Conservation (phyloP, 768 basidiomycete species). For the Hericium rajendrae region DNA sequence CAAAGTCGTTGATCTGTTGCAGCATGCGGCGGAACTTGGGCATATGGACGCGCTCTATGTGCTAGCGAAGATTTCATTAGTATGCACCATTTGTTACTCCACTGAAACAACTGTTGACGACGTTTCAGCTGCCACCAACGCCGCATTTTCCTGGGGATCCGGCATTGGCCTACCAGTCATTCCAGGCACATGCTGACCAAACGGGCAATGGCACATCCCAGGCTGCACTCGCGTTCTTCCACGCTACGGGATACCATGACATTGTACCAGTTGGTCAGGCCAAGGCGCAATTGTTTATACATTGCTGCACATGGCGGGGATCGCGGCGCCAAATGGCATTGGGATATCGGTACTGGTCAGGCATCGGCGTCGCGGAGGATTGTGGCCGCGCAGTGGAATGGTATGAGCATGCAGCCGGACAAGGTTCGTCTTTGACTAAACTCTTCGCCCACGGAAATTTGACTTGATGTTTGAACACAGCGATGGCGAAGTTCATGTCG, state of each 20-base stretch:
- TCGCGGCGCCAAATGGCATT: constrained; percentile 88
- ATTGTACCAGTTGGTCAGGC: constrained; percentile 60
- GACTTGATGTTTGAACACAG: constrained; percentile 25
- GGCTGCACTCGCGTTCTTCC: constrained; percentile 76
- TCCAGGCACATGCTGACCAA: constrained; percentile 47
- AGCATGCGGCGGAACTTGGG: constrained; percentile 75
- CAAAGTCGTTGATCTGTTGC: constrained; percentile 71
- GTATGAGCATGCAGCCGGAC: constrained; percentile 86
- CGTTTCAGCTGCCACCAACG: constrained; percentile 55
- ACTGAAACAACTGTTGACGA: constrained; percentile 6
- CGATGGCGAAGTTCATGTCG: constrained; percentile 68
- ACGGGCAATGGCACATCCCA: constrained; percentile 87
- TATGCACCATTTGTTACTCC: constrained; percentile 21
- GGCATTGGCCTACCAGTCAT: constrained; percentile 51
- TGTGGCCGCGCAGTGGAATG: constrained; percentile 78
- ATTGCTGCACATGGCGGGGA: constrained; percentile 81
- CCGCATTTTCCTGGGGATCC: constrained; percentile 54
- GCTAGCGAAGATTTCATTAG: constrained; percentile 58
- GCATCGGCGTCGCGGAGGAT: constrained; percentile 83
- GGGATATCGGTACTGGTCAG: constrained; percentile 92
- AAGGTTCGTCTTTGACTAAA: constrained; percentile 36
- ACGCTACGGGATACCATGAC: constrained; percentile 74
- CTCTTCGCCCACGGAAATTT: neutral
- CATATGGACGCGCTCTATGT: constrained; percentile 64
- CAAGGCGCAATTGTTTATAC: constrained; percentile 84